Evolutionary conservation across 73 alveolate genomes (phyloP), one percentile per base, ranked within the genome.

Genomic region (Stentor coeruleus): DNA sequence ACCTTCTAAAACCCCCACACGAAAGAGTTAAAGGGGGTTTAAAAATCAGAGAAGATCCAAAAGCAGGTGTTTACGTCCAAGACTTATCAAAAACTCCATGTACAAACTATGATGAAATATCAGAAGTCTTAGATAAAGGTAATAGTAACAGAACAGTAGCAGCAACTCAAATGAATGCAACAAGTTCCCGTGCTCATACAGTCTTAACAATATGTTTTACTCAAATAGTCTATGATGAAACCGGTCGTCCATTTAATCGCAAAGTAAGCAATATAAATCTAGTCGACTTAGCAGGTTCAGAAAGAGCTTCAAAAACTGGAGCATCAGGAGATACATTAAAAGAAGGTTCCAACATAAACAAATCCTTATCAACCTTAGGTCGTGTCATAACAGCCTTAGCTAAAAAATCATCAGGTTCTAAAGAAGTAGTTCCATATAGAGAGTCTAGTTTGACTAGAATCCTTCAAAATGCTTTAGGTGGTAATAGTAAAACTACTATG

Each of bases 201-300:
- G 81, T 93, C 77, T 91, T 93, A 76, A 89, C 93, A 0, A 91
- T 93, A 0, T 86, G 91, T 3, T 66, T 86, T 41, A 86, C 87
- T 75, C 93, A 86, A 81, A 86, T 75, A 20, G 15, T 39, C 26
- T 39, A 75, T 75, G 59, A 75, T 40, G 89, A 87, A 73, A 72
- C 59, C 41, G 96, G 93, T 41, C 85, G 77, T 74, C 95, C 95
- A 0, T 2, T 66, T 0, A 87, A 82, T 80, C 59, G 80, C 37
- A 90, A 87, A 60, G 59, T 49, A 75, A 90, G 97, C 39, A 87
- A 88, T 73, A 90, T 95, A 35, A 92, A 92, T 66, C 83, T 95
- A 80, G 99, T 95, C 42, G 98, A 96, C 89, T 81, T 96, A 58
- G 99, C 99, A 59, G 98, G 99, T 6, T 75, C 94, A 35, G 99